These are phyloP conservation scores for Lichtheimia ornata DNA, from an alignment of 371 early-diverging fungal genomes.

Conservation along the genomic window DNA sequence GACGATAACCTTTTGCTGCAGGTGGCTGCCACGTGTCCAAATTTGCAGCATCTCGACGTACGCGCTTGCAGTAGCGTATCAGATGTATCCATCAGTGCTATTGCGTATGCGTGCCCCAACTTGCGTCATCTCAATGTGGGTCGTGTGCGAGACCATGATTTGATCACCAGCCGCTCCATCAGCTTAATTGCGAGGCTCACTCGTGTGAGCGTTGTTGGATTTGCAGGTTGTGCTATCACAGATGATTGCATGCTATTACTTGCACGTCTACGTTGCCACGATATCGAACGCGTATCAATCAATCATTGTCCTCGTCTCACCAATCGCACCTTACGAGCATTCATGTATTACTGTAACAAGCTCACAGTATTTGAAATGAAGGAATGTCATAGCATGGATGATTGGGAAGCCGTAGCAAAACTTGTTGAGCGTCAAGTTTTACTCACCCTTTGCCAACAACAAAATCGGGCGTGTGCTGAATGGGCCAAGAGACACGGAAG, in stretches of 20 bases:
- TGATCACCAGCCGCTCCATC: constrained; percentile 55
- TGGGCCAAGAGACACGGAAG: constrained; percentile 42
- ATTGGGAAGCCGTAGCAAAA: constrained; percentile 43
- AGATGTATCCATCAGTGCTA: constrained; percentile 44
- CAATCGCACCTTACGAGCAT: constrained; percentile 46
- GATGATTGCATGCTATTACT: constrained; percentile 56
- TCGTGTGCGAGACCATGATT: constrained; percentile 51
- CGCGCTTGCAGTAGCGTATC: constrained; percentile 60
- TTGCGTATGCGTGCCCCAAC: constrained; percentile 48
- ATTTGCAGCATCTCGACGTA: constrained; percentile 53
- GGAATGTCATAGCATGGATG: constrained; percentile 50
- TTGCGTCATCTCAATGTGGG: constrained; percentile 60
- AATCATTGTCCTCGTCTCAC: constrained; percentile 60
- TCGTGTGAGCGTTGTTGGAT: constrained; percentile 50
- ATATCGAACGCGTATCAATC: constrained; percentile 58
- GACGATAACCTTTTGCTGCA: constrained; percentile 47
- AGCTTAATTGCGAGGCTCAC: constrained; percentile 52
- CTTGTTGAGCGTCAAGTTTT: constrained; percentile 44
- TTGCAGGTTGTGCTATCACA: constrained; percentile 60
- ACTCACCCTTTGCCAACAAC: constrained; percentile 47
- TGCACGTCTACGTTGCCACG: constrained; percentile 42
- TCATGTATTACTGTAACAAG: constrained; percentile 49
- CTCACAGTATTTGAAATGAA: constrained; percentile 64
- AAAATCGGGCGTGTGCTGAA: constrained; percentile 40
- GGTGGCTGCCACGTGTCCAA: constrained; percentile 46